phyloP scores from a whole-genome alignment of 2,329 filamentous ascomycete genomes.

The Colletotrichum eremochloae region DNA sequence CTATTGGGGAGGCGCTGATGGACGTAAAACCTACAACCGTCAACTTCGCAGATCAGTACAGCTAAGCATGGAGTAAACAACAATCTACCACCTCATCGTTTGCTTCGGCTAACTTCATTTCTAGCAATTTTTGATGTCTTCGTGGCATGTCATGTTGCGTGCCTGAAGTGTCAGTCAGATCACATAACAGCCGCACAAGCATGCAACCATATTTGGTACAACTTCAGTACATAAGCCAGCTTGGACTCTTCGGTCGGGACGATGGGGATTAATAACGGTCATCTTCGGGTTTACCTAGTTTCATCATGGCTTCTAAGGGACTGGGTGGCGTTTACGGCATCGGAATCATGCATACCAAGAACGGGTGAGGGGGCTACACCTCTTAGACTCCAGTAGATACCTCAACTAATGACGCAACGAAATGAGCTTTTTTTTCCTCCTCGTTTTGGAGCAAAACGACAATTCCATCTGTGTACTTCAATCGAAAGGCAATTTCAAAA shows the following conservation, averaged over 20 bases:
- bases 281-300: conserved; percentile 15
- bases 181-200: background rate
- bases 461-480: background rate
- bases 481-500: background rate
- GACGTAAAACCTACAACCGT: conserved; percentile 88
- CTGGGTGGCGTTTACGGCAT: conserved; percentile 37
- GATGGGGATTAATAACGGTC: background rate
- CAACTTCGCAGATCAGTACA: conserved; percentile 83
- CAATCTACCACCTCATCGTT: background rate
- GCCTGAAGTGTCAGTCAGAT: background rate
- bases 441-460: background rate
- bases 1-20: conserved; percentile 85
- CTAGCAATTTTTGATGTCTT: conserved; percentile 31
- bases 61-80: conserved; percentile 71
- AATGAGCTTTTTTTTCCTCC: conserved; percentile 13
- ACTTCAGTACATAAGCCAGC: background rate
- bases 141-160: background rate
- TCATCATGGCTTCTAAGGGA: conserved; percentile 28
- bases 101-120: background rate
- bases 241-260: background rate
- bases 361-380: conserved; percentile 32
- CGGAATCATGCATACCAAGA: conserved; percentile 40
- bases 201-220: background rate
- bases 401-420: conserved; percentile 41
- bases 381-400: conserved; percentile 42